phyloP scores from a whole-genome alignment of 441 rosid species.

The Euphorbia schlechtendalii region DNA sequence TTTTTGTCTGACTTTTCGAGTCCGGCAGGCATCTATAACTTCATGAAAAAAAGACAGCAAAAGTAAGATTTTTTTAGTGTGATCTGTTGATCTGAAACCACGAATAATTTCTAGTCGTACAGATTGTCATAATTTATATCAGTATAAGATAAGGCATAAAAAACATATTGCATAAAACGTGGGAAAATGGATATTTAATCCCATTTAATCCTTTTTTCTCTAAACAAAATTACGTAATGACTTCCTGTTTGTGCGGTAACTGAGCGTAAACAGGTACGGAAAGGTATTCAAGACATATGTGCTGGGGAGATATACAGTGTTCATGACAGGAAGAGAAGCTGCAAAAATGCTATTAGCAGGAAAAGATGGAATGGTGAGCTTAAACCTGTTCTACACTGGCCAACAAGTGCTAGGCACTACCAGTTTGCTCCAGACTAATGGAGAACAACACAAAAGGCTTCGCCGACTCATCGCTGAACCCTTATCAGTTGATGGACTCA shows the following conservation, averaged over 20 bases:
- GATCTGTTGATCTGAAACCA: too few species aligned
- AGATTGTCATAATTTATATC: too few species aligned
- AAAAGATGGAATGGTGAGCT: slow-evolving; percentile 65
- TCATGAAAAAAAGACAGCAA: slow-evolving; percentile 48
- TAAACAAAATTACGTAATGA: background rate
- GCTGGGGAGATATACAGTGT: slow-evolving; percentile 48
- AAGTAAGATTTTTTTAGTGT: slow-evolving; percentile 25
- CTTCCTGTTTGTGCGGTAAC: background rate
- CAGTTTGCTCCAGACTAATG: slow-evolving; percentile 55
- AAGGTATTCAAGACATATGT: slow-evolving; percentile 52
- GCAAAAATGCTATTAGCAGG: slow-evolving; percentile 58
- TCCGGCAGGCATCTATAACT: slow-evolving; percentile 48
- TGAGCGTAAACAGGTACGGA: slow-evolving; percentile 36
- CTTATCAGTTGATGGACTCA: slow-evolving; percentile 51
- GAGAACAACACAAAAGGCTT: slow-evolving; percentile 52
- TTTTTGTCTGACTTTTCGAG: slow-evolving; percentile 48
- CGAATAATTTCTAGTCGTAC: too few species aligned
- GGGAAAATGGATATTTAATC: too few species aligned
- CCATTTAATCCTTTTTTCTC: background rate
- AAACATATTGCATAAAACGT: too few species aligned
- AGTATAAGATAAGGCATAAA: too few species aligned
- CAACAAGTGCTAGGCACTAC: slow-evolving; percentile 53
- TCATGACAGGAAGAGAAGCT: slow-evolving; percentile 64
- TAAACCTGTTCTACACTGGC: slow-evolving; percentile 65
- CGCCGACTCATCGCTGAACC: slow-evolving; percentile 54